phyloP scores from a whole-genome alignment of 2,329 filamentous ascomycete species.

The Paecilomyces sp. region DNA sequence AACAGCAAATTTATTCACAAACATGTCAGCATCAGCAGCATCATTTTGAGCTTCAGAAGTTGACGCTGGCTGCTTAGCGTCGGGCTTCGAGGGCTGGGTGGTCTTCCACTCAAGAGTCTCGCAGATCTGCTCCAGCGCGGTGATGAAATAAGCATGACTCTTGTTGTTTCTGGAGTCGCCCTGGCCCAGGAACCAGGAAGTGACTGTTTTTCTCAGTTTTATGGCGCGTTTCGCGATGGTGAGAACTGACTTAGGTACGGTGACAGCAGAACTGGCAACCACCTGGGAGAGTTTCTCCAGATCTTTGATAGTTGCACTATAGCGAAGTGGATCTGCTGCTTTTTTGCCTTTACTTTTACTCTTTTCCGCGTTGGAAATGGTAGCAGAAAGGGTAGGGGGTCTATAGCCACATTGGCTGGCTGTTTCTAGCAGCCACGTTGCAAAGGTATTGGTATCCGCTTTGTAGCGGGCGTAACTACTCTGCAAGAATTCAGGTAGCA shows the following conservation, averaged over 20 bases:
- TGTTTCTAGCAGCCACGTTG: slow-evolving; percentile 20
- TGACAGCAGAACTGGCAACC: slow-evolving; percentile 14
- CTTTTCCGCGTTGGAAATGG: slow-evolving; percentile 4
- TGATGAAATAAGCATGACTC: slow-evolving; percentile 19
- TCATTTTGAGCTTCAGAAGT: slow-evolving; percentile 6
- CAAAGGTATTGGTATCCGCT: slow-evolving; percentile 19
- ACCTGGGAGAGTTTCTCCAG: slow-evolving; percentile 16
- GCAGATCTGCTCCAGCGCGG: slow-evolving; percentile 17
- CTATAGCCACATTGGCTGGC: slow-evolving; percentile 18
- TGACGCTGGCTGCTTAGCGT: slow-evolving; percentile 7
- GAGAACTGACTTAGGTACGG: slow-evolving; percentile 13
- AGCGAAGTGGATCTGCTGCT: slow-evolving; percentile 11
- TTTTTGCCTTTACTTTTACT: slow-evolving; percentile 6
- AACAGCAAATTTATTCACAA: slow-evolving; percentile 19
- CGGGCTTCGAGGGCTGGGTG: slow-evolving; percentile 7
- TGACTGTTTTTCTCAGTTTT: slow-evolving; percentile 18
- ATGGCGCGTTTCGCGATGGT: slow-evolving; percentile 18
- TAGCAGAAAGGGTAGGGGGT: slow-evolving; percentile 6
- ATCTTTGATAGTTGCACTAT: slow-evolving; percentile 15
- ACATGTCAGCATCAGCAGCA: slow-evolving; percentile 6
- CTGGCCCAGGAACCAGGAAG: slow-evolving; percentile 19
- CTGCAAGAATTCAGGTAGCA: slow-evolving; percentile 18
- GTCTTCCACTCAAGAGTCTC: slow-evolving; percentile 17
- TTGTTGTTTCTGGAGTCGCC: slow-evolving; percentile 13
- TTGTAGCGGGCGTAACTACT: slow-evolving; percentile 21